These are phyloP conservation scores for Porogramme epimiltina DNA, from an alignment of 1,284 basidiomycete species.

Conservation along the genomic window DNA sequence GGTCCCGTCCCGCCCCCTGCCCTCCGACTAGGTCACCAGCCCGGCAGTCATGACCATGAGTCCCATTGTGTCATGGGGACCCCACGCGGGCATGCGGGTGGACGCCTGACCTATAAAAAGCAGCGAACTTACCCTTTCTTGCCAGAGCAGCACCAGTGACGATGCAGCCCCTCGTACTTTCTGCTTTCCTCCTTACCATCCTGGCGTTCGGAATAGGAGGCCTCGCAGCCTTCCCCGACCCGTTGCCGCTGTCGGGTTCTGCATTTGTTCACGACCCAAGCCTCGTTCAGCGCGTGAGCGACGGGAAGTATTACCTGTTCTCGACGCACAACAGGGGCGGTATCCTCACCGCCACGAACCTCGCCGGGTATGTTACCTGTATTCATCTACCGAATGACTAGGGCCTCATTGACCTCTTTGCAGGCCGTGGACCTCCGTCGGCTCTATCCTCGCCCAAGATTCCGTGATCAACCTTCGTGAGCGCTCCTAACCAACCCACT, in stretches of 20 bases:
- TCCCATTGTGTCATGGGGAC: neutral
- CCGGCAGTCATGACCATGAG: neutral
- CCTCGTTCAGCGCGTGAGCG: constrained; percentile 19
- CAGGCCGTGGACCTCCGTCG: constrained; percentile 24
- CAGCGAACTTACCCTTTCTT: neutral
- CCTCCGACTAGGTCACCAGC: neutral
- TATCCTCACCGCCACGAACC: constrained; percentile 20
- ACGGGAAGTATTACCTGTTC: constrained; percentile 26
- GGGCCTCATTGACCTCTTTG: neutral
- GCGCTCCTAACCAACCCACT: neutral
- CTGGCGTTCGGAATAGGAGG: constrained; percentile 2
- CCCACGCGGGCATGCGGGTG: neutral
- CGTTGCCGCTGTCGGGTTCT: constrained; percentile 15
- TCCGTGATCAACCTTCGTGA: constrained; percentile 20
- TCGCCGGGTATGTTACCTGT: constrained; percentile 21
- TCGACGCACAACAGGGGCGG: constrained; percentile 20
- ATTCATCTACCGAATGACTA: neutral
- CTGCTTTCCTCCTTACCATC: constrained; percentile 1
- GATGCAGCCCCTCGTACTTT: neutral
- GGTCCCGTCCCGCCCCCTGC: too few relatives aligned
- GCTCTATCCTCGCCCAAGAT: constrained; percentile 17
- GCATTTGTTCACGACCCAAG: constrained; percentile 23
- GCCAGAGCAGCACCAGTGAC: neutral
- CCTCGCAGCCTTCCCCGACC: constrained; percentile 19
- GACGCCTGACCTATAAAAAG: neutral